Base-by-base conservation (phyloP, 495 filamentous ascomycete species). In the Penicillium simplicissimum region DNA sequence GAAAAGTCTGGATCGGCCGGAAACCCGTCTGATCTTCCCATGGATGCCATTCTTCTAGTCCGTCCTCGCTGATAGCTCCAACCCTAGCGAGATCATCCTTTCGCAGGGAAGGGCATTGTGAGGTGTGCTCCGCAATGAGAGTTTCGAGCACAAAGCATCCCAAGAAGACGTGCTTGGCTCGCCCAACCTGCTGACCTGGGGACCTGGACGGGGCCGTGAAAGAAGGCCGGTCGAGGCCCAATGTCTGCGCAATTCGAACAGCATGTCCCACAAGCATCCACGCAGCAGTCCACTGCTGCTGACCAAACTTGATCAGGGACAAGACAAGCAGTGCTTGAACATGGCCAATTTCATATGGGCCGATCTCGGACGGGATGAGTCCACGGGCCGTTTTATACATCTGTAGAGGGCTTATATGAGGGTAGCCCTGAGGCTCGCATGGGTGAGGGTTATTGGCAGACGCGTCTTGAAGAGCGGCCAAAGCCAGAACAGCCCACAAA, bases 11-110 rank as follows among this genome's bases (percentile, higher is more conserved):
- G 43, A 67, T 58, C 42, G 71, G 67, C 14, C 71, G 67, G 34
- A 69, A 64, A 31, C 62, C 68, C 23, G 73, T 73, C 33, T 79
- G 79, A 52, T 83, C 79, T 23, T 77, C 77, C 88, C 87, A 91
- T 14, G 84, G 84, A 66, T 88, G 83, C 88, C 87, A 90, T 72
- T 91, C 87, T 58, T 91, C 88, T 28, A 86, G 69, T 1, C 85
- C 88, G 70, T 88, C 84, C 71, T 89, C 85, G 43, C 81, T 76
- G 6, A 87, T 68, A 8, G 71, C 66, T 0, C 78, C 75, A 34
- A 84, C 65, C 23, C 67, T 66, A 10, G 69, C 65, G 36, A 87
- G 57, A 58, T 86, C 82, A 36, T 76, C 73, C 15, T 73, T 71
- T 33, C 73, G 74, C 6, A 91, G 64, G 47, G 84, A 83, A 9